Base-by-base conservation (phyloP, 176 grass and related monocot species). In the Paspalum notatum region DNA sequence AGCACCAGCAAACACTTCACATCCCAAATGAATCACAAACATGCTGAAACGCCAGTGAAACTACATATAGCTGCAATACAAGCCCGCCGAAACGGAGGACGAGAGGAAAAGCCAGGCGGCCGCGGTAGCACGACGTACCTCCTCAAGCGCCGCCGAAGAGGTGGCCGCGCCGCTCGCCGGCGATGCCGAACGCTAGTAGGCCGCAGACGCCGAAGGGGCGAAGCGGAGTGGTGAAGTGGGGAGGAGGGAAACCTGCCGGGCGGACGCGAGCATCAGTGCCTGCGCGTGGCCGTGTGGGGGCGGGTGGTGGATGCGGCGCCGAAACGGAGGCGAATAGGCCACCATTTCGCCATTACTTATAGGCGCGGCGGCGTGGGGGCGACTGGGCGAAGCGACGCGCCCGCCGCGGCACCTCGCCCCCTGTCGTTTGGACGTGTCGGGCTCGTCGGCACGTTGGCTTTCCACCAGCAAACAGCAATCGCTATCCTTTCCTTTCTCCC, bases 381-480 rank as follows among this genome's bases (percentile, higher is more conserved):
- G 32, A 32, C 32, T 32, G 32, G 32, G 54, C 15, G 44, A 11
- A 10, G 38, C 66, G 71, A 2, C 69, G 71, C 32, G 51, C 18
- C 68, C 5, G 73, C 6, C 40, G 55, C 4, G 10, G 61, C 1
- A 32, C 32, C 47, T 20, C 43, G 79, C 56, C 80, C 39, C 67
- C 65, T 66, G 74, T 12, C 39, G 73, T 66, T 78, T 88, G 86
- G 80, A 78, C 45, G 66, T 27, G 68, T 79, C 81, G 76, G 81
- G 81, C 82, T 42, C 87, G 82, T 89, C 76, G 81, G 86, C 86
- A 79, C 86, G 57, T 59, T 78, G 74, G 59, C 67, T 22, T 67
- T 16, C 73, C 45, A 76, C 60, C 60, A 9, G 16, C 58, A 15
- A 60, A 20, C 68, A 26, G 48, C 50, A 0, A 72, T 65, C 6